These are phyloP conservation scores for Phytophthora aleatoria DNA, from an alignment of 352 stramenopile species.

Conservation along the genomic window DNA sequence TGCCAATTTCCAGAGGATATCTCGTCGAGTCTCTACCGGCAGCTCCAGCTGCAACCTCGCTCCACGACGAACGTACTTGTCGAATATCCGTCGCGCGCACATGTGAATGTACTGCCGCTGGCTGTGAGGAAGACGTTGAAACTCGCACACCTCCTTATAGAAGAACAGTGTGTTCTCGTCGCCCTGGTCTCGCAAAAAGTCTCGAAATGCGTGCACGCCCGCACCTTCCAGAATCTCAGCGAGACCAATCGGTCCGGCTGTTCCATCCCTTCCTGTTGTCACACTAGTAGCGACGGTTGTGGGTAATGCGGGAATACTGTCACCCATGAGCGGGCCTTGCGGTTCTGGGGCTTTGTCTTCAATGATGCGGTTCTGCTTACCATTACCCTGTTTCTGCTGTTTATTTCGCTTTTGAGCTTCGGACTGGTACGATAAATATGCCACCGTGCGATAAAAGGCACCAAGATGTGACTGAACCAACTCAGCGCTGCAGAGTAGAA, in stretches of 20 bases:
- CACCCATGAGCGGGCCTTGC: constrained; percentile 2
- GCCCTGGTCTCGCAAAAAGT: constrained; percentile 57
- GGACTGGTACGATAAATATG: constrained; percentile 51
- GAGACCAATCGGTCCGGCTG: constrained; percentile 21
- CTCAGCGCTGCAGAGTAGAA: constrained; percentile 63
- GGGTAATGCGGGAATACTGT: constrained; percentile 4
- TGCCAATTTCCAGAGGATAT: constrained; percentile 71
- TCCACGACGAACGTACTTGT: constrained; percentile 68
- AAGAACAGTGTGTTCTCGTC: constrained; percentile 66
- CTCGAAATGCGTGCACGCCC: constrained; percentile 59
- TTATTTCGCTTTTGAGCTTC: constrained; percentile 21
- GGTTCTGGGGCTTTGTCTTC: constrained; percentile 8
- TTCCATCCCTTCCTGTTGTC: constrained; percentile 3
- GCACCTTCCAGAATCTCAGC: constrained; percentile 54
- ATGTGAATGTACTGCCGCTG: constrained; percentile 79
- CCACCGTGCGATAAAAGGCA: constrained; percentile 51
- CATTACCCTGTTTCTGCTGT: constrained; percentile 10
- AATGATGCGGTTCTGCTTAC: constrained; percentile 20
- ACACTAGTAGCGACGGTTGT: background rate
- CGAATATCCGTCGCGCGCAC: constrained; percentile 72
- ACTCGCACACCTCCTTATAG: constrained; percentile 78
- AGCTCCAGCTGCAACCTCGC: constrained; percentile 68
- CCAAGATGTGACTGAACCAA: constrained; percentile 69
- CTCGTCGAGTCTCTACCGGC: constrained; percentile 57
- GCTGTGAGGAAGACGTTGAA: constrained; percentile 66